These are phyloP conservation scores for Amanita pallidorosea DNA, from an alignment of 768 basidiomycete genomes.

Conservation along the genomic window DNA sequence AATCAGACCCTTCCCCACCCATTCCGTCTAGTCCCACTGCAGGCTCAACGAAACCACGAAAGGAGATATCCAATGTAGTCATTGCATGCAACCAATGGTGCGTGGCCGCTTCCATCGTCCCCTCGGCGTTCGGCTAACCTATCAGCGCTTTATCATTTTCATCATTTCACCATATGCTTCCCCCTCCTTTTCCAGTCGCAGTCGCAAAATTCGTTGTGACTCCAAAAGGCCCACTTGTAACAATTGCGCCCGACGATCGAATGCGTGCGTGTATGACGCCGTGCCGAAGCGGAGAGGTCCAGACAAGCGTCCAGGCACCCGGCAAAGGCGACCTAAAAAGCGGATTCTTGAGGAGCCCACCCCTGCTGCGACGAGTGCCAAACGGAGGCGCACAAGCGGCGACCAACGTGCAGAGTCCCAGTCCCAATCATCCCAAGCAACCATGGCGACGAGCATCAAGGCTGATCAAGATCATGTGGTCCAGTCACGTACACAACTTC, in stretches of 20 bases:
- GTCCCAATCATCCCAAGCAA: conserved; percentile 21
- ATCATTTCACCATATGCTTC: conserved; percentile 17
- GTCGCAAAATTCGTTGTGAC: conserved; percentile 80
- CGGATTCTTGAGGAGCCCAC: conserved; percentile 45
- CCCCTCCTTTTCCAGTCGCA: conserved; percentile 43
- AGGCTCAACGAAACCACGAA: conserved; percentile 24
- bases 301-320: conserved; percentile 78
- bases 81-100: conserved; percentile 83
- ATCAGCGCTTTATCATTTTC: conserved; percentile 17
- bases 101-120: conserved; percentile 23
- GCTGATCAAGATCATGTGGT: conserved; percentile 21
- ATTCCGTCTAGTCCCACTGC: conserved; percentile 12
- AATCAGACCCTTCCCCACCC: conserved; percentile 22
- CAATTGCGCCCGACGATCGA: conserved; percentile 72
- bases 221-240: conserved; percentile 72
- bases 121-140: conserved; percentile 25
- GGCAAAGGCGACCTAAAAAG: conserved; percentile 81
- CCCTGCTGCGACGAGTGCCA: conserved; percentile 29
- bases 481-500: conserved; percentile 11
- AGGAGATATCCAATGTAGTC: conserved; percentile 56
- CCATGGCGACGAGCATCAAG: conserved; percentile 23
- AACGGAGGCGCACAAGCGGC: conserved; percentile 35
- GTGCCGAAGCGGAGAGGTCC: conserved; percentile 77
- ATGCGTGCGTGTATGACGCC: conserved; percentile 70
- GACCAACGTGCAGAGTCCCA: conserved; percentile 21